A percentile compares a stretch with the other conserved stretches of the same genome.
phyloP scores from a whole-genome alignment of 2,329 filamentous ascomycete species.

The Monosporascus sp. region DNA sequence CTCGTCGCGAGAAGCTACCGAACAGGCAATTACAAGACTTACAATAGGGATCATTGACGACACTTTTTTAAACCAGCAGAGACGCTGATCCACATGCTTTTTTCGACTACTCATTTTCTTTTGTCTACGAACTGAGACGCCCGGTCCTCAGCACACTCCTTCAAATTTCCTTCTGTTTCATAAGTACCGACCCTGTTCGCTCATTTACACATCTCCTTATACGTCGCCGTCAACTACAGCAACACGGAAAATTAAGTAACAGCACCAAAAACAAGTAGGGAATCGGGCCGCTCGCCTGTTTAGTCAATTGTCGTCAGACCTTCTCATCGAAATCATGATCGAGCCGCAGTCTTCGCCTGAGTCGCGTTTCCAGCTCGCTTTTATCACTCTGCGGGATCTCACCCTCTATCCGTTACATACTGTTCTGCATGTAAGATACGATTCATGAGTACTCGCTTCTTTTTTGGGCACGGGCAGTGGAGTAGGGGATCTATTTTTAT shows the following conservation, averaged over 20 bases:
- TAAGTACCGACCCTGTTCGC: constrained; percentile 24
- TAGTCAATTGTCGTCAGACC: constrained; percentile 6
- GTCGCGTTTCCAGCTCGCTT: neutral
- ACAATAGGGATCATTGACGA: neutral
- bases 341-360: neutral
- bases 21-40: neutral
- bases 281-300: constrained; percentile 12
- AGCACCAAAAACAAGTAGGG: constrained; percentile 7
- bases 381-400: neutral
- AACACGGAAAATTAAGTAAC: neutral
- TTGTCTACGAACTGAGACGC: constrained; percentile 1
- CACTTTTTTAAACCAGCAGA: constrained; percentile 10
- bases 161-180: constrained; percentile 19
- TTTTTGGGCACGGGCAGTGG: constrained; percentile 3
- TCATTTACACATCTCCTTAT: constrained; percentile 27
- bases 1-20: neutral
- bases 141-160: constrained; percentile 9
- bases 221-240: constrained; percentile 3
- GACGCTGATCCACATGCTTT: constrained; percentile 22
- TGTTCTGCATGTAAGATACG: neutral
- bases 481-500: constrained; percentile 8
- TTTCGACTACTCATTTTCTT: constrained; percentile 15
- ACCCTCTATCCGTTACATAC: neutral
- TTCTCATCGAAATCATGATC: neutral
- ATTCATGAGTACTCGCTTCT: neutral